phyloP scores from a whole-genome alignment of 768 basidiomycete species.

The Pleurotus tuber-regium region DNA sequence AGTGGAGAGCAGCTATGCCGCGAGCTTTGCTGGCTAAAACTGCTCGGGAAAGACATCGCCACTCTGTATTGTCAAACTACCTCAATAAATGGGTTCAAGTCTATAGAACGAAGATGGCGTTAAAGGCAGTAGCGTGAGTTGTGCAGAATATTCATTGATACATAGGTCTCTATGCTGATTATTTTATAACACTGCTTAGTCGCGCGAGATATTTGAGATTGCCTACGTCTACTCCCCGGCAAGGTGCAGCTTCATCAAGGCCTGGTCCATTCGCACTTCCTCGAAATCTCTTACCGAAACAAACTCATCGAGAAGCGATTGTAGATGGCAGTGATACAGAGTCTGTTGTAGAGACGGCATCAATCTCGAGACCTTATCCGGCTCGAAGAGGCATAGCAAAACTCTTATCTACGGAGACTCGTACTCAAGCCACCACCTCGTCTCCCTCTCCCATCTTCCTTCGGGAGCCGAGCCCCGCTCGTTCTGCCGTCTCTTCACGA shows the following conservation, averaged over 20 bases:
- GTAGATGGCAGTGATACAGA: neutral
- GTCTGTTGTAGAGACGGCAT: neutral
- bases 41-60: conserved; percentile 61
- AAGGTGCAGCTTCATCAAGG: conserved; percentile 24
- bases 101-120: conserved; percentile 66
- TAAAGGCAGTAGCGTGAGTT: conserved; percentile 83
- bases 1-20: conserved; percentile 72
- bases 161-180: neutral
- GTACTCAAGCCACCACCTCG: conserved; percentile 27
- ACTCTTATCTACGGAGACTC: conserved; percentile 30
- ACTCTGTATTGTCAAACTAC: conserved; percentile 47
- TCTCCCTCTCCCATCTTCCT: conserved; percentile 24
- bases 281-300: conserved; percentile 9
- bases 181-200: conserved; percentile 39
- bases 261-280: conserved; percentile 11
- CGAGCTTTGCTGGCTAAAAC: conserved; percentile 60
- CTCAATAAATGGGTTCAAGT: conserved; percentile 69
- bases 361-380: conserved; percentile 15
- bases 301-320: neutral
- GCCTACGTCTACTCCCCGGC: conserved; percentile 51
- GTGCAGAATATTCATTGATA: neutral
- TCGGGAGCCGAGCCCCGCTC: conserved; percentile 30
- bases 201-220: conserved; percentile 81
- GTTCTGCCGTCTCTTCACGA: conserved; percentile 19
- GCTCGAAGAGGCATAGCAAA: conserved; percentile 10